phyloP scores from a whole-genome alignment of 1,284 basidiomycete species.

The Boletus holoroseus region DNA sequence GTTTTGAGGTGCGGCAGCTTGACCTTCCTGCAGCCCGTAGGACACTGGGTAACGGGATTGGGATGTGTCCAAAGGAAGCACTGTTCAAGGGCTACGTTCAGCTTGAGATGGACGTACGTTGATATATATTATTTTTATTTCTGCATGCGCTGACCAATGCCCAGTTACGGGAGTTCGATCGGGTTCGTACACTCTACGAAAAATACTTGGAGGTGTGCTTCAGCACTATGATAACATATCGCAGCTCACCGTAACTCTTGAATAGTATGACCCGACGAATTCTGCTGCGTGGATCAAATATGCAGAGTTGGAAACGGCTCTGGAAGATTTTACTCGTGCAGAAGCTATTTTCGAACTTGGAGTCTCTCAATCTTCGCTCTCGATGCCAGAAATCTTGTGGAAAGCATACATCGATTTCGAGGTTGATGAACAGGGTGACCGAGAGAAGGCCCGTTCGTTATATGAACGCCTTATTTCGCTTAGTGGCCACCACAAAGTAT shows the following conservation, averaged over 20 bases:
- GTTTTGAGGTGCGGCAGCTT: slow-evolving; percentile 86
- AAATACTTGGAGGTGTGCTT: slow-evolving; percentile 81
- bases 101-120: slow-evolving; percentile 76
- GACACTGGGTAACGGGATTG: slow-evolving; percentile 85
- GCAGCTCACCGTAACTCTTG: slow-evolving; percentile 3
- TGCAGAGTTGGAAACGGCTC: slow-evolving; percentile 88
- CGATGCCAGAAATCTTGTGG: slow-evolving; percentile 99
- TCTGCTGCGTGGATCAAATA: slow-evolving; percentile 96
- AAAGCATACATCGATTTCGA: slow-evolving; percentile 98
- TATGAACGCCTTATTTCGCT: slow-evolving; percentile 86
- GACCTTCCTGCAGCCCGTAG: slow-evolving; percentile 85
- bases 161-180: slow-evolving; percentile 92
- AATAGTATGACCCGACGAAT: slow-evolving; percentile 81
- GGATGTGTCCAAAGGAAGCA: slow-evolving; percentile 93
- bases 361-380: slow-evolving; percentile 82
- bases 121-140: not conserved
- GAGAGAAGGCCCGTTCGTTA: slow-evolving; percentile 76
- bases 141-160: slow-evolving; percentile 11
- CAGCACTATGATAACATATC: not conserved
- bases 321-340: slow-evolving; percentile 89
- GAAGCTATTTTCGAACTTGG: slow-evolving; percentile 96
- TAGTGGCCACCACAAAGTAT: slow-evolving; percentile 93
- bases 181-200: slow-evolving; percentile 87
- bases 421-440: slow-evolving; percentile 84
- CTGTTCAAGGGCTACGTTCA: slow-evolving; percentile 94